Base-by-base conservation (phyloP, 305 asterid species). In the Stenogyne calaminthoides region DNA sequence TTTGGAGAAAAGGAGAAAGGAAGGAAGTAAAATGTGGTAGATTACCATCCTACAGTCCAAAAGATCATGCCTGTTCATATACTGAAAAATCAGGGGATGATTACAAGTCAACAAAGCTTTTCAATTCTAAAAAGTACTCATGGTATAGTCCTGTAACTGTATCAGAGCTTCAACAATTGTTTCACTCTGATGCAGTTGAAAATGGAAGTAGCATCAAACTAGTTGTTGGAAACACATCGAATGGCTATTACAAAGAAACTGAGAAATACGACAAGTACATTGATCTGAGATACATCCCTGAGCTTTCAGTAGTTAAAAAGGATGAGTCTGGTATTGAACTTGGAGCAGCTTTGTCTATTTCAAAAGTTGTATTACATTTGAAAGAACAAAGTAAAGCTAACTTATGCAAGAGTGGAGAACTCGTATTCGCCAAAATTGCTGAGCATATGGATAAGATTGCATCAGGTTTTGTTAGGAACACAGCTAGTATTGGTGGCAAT, bases 401-500 rank as follows among this genome's bases (percentile, higher is more conserved):
- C 52, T 5, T 40, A 15, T 40, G 55, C 25, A 54, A 64, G 4
- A 56, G 67, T 58, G 73, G 67, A 18, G 73, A 67, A 16, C 37
- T 37, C 27, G 72, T 70, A 42, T 76, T 70, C 55, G 15, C 52
- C 60, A 76, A 76, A 64, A 54, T 70, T 61, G 80, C 76, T 36
- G 76, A 69, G n/a, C 80, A 76, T 54, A 25, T 76, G 76, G 80
- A 76, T 18, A 76, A 76, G 76, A 57, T 76, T 42, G 98, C 92
- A 63, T 49, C 98, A 7, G 81, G 80, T 3, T 95, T 89, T 70
- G 51, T 95, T 40, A 82, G 99, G 78, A 95, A 95, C 83, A 72
- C 93, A 2, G 99, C 88, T 19, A 95, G 97, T 81, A 70, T 95
- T 0, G 99, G 98, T 32, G 99, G 99, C 47, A 95, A 95, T 80